Percentiles rank a stretch among this genome's conserved stretches.
Conservation (phyloP, 257 asterid species). For the Jaltomata sinuosa region DNA sequence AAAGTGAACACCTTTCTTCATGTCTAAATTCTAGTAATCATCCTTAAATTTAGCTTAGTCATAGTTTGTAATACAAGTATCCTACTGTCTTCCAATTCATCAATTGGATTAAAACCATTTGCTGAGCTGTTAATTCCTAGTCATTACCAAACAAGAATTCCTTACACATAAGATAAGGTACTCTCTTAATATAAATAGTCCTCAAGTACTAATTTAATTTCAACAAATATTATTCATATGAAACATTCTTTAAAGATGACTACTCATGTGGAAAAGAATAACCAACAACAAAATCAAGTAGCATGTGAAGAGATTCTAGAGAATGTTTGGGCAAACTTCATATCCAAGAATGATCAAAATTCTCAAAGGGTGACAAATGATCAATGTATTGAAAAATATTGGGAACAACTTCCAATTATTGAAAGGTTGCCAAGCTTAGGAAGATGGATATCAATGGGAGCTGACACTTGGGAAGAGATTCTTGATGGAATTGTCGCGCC, state of each 20-base stretch:
- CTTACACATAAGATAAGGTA: neutral
- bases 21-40: conserved; percentile 6
- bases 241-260: neutral
- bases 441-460: conserved; percentile 63
- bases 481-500: conserved; percentile 25
- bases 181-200: neutral
- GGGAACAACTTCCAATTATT: conserved; percentile 38
- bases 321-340: conserved; percentile 10
- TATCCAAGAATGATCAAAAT: neutral
- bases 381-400: neutral
- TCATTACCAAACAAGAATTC: neutral
- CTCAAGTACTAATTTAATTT: neutral
- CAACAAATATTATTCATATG: neutral
- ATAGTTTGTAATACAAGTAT: neutral
- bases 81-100: conserved; percentile 5
- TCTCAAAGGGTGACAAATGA: neutral
- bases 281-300: neutral
- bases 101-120: neutral
- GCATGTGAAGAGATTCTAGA: conserved; percentile 1
- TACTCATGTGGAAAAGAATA: neutral
- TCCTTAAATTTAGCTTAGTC: conserved; percentile 5
- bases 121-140: neutral
- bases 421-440: conserved; percentile 68
- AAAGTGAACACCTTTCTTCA: conserved; percentile 1
- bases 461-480: conserved; percentile 57